Evolutionary conservation across 148 eudicot species (phyloP).

Genomic region (Cornus florida): DNA sequence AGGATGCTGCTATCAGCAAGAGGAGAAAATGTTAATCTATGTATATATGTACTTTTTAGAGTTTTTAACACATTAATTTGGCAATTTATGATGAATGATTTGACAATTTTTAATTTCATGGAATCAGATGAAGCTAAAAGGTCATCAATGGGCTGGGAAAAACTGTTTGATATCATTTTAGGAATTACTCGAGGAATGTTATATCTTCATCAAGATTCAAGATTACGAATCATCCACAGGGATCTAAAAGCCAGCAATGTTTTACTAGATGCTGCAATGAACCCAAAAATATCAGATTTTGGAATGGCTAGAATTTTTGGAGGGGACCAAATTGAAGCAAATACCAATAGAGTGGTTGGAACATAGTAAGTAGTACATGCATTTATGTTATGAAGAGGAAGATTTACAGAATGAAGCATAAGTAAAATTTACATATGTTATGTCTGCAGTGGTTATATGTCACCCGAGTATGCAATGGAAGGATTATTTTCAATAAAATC

Average conservation of each 20-base stretch:
- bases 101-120: too few relatives aligned
- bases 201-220: conserved; percentile 65
- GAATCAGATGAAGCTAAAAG: too few relatives aligned
- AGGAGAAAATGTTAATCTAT: too few relatives aligned
- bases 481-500: conserved; percentile 53
- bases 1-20: too few relatives aligned
- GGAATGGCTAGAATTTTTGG: conserved; percentile 59
- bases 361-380: conserved; percentile 45
- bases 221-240: conserved; percentile 60
- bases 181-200: too few relatives aligned
- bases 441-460: conserved; percentile 60
- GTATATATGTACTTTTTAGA: not conserved
- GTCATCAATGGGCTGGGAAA: too few relatives aligned
- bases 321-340: conserved; percentile 43
- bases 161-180: too few relatives aligned
- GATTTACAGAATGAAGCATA: not conserved
- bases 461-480: conserved; percentile 62
- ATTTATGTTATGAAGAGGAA: too few relatives aligned
- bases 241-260: conserved; percentile 64
- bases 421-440: not conserved
- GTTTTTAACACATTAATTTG: not conserved
- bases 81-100: too few relatives aligned
- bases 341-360: conserved; percentile 57
- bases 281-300: conserved; percentile 62
- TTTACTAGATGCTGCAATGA: conserved; percentile 48